Evolutionary conservation across 441 rosid species (phyloP).

Genomic region (Croton setiger): DNA sequence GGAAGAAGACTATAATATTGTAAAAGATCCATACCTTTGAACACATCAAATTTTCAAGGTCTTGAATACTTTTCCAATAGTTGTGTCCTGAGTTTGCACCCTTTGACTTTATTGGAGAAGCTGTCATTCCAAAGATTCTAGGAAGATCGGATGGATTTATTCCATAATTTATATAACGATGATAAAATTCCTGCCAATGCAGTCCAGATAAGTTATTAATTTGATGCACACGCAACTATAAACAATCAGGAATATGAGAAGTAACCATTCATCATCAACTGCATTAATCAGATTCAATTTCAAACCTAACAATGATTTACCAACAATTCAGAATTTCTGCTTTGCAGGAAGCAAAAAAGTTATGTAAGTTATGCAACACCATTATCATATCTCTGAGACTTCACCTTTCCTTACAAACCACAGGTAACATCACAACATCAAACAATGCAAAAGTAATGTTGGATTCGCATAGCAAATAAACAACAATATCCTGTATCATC

Average conservation of each 20-base stretch:
- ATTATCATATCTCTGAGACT: no score
- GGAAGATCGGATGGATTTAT: conserved; percentile 47
- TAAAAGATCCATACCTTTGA: conserved; percentile 60
- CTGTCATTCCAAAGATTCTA: conserved; percentile 92
- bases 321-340: no score
- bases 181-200: conserved; percentile 78
- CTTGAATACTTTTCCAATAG: conserved; percentile 53
- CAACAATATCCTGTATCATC: background rate
- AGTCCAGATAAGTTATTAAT: background rate
- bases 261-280: background rate
- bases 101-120: conserved; percentile 81
- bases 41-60: conserved; percentile 71
- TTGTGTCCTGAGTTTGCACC: conserved; percentile 43
- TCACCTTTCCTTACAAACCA: no score
- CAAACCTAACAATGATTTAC: no score
- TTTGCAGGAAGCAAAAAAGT: no score
- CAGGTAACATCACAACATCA: no score
- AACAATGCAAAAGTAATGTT: no score
- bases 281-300: background rate
- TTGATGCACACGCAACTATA: background rate
- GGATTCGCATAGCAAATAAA: background rate
- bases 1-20: conserved; percentile 7
- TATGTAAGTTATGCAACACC: no score
- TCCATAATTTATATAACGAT: conserved; percentile 35
- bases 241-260: background rate